Conservation (phyloP, 352 stramenopile genomes). For the Phytophthora aleatoria region DNA sequence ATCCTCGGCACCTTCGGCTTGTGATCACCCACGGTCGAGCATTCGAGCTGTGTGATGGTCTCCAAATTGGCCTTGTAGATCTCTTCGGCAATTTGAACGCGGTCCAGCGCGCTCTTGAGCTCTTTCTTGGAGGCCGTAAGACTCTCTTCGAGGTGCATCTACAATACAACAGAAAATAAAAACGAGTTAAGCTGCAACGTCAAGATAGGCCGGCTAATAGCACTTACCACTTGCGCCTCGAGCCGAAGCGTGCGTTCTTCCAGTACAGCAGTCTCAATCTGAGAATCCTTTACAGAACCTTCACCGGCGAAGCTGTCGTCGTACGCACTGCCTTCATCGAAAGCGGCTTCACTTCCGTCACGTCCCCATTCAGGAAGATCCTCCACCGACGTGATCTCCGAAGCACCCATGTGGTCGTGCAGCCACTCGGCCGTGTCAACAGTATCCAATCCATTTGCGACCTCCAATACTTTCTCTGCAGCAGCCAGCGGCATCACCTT, state of each 20-base stretch:
- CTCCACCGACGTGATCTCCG: slow-evolving; percentile 22
- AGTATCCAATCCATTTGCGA: slow-evolving; percentile 14
- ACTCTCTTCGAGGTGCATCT: slow-evolving; percentile 43
- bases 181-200: background rate
- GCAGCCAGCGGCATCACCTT: slow-evolving; percentile 19
- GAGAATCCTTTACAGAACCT: slow-evolving; percentile 13
- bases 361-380: slow-evolving; percentile 27
- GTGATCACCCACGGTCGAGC: slow-evolving; percentile 3
- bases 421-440: slow-evolving; percentile 27
- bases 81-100: slow-evolving; percentile 49
- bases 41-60: slow-evolving; percentile 59
- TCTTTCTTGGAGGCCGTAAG: slow-evolving; percentile 38
- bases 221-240: slow-evolving; percentile 51
- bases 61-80: slow-evolving; percentile 75
- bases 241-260: slow-evolving; percentile 36
- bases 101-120: slow-evolving; percentile 42
- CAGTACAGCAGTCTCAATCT: slow-evolving; percentile 20
- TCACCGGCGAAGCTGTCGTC: slow-evolving; percentile 7
- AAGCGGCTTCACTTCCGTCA: slow-evolving; percentile 17
- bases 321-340: slow-evolving; percentile 8
- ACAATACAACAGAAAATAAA: background rate
- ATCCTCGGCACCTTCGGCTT: slow-evolving; percentile 5
- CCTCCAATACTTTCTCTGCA: slow-evolving; percentile 14
- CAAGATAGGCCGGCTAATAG: slow-evolving; percentile 2
- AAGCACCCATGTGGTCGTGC: slow-evolving; percentile 19